Evolutionary conservation across 1,139 yeast genomes (phyloP), one percentile per base, ranked within the genome.

Genomic region (Yamadazyma siamensis): DNA sequence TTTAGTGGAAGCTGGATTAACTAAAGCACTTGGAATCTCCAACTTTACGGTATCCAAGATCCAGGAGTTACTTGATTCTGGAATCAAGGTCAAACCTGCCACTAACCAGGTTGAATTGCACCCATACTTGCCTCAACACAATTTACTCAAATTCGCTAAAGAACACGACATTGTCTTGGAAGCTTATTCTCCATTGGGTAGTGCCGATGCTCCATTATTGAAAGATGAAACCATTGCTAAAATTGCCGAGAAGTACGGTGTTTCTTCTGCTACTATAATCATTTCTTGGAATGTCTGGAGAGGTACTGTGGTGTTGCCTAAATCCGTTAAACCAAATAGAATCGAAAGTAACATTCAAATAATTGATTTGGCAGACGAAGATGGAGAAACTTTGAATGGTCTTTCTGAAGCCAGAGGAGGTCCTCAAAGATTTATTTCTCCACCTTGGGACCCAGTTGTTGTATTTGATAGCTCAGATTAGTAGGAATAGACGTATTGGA

Each of bases 141-240:
- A 82, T 39, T 64, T 85, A 39, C 54, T 75, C 34, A 72, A 71
- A 22, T 82, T 56, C 52, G 66, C 76, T 52, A 61, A 70, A 39
- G 50, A 62, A 15, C 63, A 83, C 41, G 71, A 69, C 15, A 82
- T 86, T 40, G 52, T 71, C 15, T 53, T 80, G 33, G 85, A 84
- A 54, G 89, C 91, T 23, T 86, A 82, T 56, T 80, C 88, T 21
- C 95, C 95, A 36, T 70, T 86, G 45, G 94, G 91, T 13, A 75
- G 86, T 21, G 61, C 73, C 12, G 76, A 75, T 33, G 78, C 87
- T 13, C 86, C 89, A 11, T 54, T 82, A 24, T 63, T 80, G 46
- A 57, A 64, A 28, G 73, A 81, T 44, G 61, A 63, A 26, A 56
- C 61, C 2, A 59, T 85, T 17, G 41, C 51, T 12, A 53, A 61